Base-by-base conservation (phyloP, 306 rosid species). In the Clitoria ternatea region DNA sequence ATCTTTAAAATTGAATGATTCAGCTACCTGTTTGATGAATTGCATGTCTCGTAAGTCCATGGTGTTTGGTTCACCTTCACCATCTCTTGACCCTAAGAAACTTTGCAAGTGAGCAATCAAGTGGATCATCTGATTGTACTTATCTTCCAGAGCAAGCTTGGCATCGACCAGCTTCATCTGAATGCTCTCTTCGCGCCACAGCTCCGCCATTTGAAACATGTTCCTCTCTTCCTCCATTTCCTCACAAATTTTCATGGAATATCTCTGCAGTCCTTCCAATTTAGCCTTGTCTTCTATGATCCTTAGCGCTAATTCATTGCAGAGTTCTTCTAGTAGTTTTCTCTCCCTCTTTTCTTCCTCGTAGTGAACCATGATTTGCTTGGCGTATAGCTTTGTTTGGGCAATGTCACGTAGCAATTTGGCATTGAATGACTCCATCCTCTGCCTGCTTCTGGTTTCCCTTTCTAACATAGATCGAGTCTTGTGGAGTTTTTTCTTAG, bases 111-210 rank as follows among this genome's bases (percentile, higher is more conserved):
- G 86, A 0, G 63, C 59, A 56, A 87, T 54, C 66, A 89, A 66
- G 61, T 79, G 80, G 73, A 75, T 83, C 89, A 87, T 78, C 78
- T 78, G 81, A 35, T 29, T 13, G 53, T 74, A 87, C 50, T 80
- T 85, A 6, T 81, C 87, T 72, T 86, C 90, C 23, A 87, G 79
- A n/a, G 79, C 79, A 10, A 81, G 55, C 64, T 80, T 89, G 4
- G 90, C 96, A 32, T 89, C 96, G 0, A 65, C 15, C 15, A 89
- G 66, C 83, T 87, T 89, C 96, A 85, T 83, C 60, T 87, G 92
- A 43, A 89, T 72, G 15, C 83, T 81, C 67, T 89, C 96, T 73
- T 89, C 89, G 1, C 96, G 89, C 90, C 83, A 85, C 57, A 78
- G 78, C 70, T 81, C 86, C 1, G 84, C 86, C 47, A 83, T 66